Conservation (phyloP, 148 eudicot genomes). For the Chenopodium suecicum region DNA sequence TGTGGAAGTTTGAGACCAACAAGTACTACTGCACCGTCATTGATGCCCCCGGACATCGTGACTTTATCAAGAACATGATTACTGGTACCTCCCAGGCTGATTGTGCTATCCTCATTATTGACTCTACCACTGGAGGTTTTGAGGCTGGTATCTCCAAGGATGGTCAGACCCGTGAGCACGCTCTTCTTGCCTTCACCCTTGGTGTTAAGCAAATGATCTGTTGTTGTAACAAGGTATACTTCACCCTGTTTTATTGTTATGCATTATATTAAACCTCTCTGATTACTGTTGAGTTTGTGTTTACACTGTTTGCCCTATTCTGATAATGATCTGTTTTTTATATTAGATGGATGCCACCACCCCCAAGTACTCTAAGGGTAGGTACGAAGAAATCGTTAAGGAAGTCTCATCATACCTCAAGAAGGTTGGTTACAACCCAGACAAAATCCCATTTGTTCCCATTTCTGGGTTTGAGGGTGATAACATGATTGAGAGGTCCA, state of each 20-base stretch:
- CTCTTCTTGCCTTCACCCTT: slow-evolving; percentile 58
- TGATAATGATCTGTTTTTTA: not conserved
- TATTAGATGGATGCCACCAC: slow-evolving; percentile 49
- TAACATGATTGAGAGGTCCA: slow-evolving; percentile 51
- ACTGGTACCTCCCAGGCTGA: slow-evolving; percentile 67
- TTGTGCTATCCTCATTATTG: slow-evolving; percentile 56
- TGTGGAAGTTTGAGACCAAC: slow-evolving; percentile 62
- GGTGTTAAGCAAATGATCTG: slow-evolving; percentile 61
- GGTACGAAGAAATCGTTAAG: slow-evolving; percentile 47
- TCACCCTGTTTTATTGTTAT: not conserved
- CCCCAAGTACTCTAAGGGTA: slow-evolving; percentile 45
- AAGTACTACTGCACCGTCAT: slow-evolving; percentile 60
- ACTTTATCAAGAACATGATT: slow-evolving; percentile 61
- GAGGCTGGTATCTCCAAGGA: slow-evolving; percentile 64
- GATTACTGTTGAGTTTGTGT: not conserved
- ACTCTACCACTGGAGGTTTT: slow-evolving; percentile 61
- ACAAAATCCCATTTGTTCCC: slow-evolving; percentile 46
- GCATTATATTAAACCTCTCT: no score
- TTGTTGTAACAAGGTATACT: slow-evolving; percentile 49
- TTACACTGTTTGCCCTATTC: not conserved
- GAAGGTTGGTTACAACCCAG: slow-evolving; percentile 57
- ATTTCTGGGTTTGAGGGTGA: slow-evolving; percentile 52
- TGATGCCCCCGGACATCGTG: slow-evolving; percentile 61
- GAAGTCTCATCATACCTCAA: slow-evolving; percentile 45
- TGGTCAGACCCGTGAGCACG: slow-evolving; percentile 66